phyloP scores from a whole-genome alignment of 768 basidiomycete species.

The Filobasidium floriforme region DNA sequence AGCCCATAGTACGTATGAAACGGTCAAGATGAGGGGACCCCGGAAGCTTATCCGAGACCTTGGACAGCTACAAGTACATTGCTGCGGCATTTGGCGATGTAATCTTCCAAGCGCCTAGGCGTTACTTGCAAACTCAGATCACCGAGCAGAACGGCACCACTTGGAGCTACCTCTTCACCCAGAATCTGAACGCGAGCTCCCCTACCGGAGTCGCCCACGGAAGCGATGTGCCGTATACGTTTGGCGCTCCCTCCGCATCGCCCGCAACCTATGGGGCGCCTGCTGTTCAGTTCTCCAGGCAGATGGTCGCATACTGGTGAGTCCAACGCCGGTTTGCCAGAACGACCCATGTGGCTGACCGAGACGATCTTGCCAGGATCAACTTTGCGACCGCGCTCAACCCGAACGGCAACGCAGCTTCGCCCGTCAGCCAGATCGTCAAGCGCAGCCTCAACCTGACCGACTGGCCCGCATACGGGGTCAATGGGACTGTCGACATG shows the following conservation, averaged over 20 bases:
- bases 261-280: slow-evolving; percentile 23
- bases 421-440: slow-evolving; percentile 13
- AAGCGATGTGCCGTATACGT: slow-evolving; percentile 25
- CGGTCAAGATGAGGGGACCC: neutral
- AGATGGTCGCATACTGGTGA: slow-evolving; percentile 39
- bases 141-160: slow-evolving; percentile 25
- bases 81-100: slow-evolving; percentile 36
- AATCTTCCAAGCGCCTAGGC: slow-evolving; percentile 34
- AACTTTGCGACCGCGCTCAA: slow-evolving; percentile 39
- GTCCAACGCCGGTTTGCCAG: slow-evolving; percentile 22
- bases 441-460: slow-evolving; percentile 23
- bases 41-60: neutral
- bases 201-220: slow-evolving; percentile 28
- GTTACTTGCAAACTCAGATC: slow-evolving; percentile 33
- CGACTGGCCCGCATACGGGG: slow-evolving; percentile 30
- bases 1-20: slow-evolving; percentile 22
- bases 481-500: slow-evolving; percentile 21
- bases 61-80: slow-evolving; percentile 30
- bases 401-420: slow-evolving; percentile 25
- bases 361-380: slow-evolving; percentile 23
- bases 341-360: neutral
- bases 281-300: slow-evolving; percentile 25
- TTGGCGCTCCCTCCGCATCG: slow-evolving; percentile 21
- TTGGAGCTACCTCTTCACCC: slow-evolving; percentile 39
- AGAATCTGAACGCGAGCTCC: slow-evolving; percentile 21